Conservation (phyloP, 192 early-diverging fungal genomes). For the Coemansia sp. region DNA sequence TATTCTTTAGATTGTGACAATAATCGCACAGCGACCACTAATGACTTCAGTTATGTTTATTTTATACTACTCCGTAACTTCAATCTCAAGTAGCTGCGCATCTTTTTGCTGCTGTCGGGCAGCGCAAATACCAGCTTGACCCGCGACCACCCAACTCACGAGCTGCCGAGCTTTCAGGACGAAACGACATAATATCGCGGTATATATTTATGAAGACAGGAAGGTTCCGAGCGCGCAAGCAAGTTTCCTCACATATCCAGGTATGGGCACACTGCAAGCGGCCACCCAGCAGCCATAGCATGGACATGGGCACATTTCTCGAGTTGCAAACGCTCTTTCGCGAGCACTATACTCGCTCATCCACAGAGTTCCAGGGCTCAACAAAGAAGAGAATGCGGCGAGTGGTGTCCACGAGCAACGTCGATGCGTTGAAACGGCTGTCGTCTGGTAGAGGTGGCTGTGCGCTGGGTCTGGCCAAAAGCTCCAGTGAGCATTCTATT, state of each 20-base stretch:
- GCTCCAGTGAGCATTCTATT: neutral
- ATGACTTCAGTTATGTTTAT: neutral
- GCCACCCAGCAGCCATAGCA: slow-evolving; percentile 41
- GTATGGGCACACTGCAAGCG: slow-evolving; percentile 72
- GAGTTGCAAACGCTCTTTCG: slow-evolving; percentile 34
- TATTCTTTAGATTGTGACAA: no score
- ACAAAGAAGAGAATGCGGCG: slow-evolving; percentile 32
- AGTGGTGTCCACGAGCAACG: slow-evolving; percentile 33
- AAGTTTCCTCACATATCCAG: slow-evolving; percentile 77
- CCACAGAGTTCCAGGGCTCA: slow-evolving; percentile 15
- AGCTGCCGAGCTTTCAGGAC: slow-evolving; percentile 46
- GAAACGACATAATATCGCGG: slow-evolving; percentile 74
- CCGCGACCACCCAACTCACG: slow-evolving; percentile 11
- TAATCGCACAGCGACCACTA: no score
- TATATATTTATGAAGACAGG: slow-evolving; percentile 65
- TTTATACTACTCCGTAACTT: neutral
- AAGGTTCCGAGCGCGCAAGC: slow-evolving; percentile 68
- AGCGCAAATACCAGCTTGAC: slow-evolving; percentile 46
- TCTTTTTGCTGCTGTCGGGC: slow-evolving; percentile 36
- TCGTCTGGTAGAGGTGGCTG: neutral
- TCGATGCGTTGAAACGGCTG: slow-evolving; percentile 1
- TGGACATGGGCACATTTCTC: slow-evolving; percentile 29
- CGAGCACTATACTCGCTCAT: slow-evolving; percentile 32
- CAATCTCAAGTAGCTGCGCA: slow-evolving; percentile 18
- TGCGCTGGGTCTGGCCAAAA: slow-evolving; percentile 19